Evolutionary conservation across 495 filamentous ascomycete species (phyloP).

Genomic region (Penicillium desertorum): DNA sequence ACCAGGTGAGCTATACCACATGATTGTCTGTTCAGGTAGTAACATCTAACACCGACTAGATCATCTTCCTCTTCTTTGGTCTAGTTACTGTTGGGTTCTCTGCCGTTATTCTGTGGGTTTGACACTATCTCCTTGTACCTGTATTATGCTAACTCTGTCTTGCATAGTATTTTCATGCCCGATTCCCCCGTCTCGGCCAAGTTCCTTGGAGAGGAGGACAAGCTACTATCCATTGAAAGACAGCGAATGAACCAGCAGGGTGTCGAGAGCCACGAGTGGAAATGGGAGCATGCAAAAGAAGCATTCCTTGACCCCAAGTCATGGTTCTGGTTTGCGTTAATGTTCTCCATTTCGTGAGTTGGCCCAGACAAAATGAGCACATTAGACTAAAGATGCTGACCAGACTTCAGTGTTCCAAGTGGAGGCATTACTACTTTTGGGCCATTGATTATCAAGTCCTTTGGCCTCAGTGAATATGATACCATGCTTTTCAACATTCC

Average conservation of each 20-base stretch:
- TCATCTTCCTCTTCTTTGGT: conserved; percentile 57
- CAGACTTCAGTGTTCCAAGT: conserved; percentile 52
- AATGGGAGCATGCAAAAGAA: conserved; percentile 63
- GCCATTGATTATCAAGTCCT: conserved; percentile 60
- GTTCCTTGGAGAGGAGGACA: conserved; percentile 59
- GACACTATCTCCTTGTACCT: not conserved
- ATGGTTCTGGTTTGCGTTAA: conserved; percentile 64
- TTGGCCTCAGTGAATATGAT: conserved; percentile 58
- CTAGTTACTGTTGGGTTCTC: conserved; percentile 52
- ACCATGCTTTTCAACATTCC: conserved; percentile 67
- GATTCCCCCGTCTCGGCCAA: conserved; percentile 61
- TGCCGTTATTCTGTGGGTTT: conserved; percentile 39
- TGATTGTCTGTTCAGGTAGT: conserved; percentile 10
- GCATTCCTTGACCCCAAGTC: conserved; percentile 63
- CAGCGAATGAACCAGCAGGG: conserved; percentile 67
- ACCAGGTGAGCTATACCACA: conserved; percentile 42
- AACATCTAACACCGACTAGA: conserved; percentile 25
- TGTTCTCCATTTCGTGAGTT: conserved; percentile 50
- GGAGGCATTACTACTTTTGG: conserved; percentile 65
- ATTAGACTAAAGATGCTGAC: conserved; percentile 22
- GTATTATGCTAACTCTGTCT: conserved; percentile 2
- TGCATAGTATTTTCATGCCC: conserved; percentile 49
- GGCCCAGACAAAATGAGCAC: too few relatives aligned
- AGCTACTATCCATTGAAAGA: conserved; percentile 59
- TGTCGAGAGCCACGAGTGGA: conserved; percentile 56